Evolutionary conservation across 768 basidiomycete genomes (phyloP), one percentile per base, ranked within the genome.

Genomic region (Favolaschia claudopus): DNA sequence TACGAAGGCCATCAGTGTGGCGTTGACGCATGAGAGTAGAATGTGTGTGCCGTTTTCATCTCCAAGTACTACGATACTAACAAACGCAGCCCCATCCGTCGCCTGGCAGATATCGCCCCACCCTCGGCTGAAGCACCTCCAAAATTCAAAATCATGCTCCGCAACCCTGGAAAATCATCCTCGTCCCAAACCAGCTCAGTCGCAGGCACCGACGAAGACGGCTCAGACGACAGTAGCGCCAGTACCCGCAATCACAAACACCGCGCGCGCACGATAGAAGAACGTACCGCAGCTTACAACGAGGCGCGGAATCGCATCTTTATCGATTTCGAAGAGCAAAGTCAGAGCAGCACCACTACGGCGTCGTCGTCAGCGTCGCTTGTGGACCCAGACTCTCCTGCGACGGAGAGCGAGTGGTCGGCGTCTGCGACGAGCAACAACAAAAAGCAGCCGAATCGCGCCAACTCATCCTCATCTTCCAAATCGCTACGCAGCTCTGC

Each of bases 111-210:
- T 45, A 84, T 95, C 22, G 90, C 93, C 8, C 93, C 93, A 22
- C 79, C 85, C 5, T 92, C 93, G 69, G 79, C 84, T 17, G 74
- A 86, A 5, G 70, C 86, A 0, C 88, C 88, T 29, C 91, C 89
- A n/a, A 83, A 92, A 19, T 89, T 95, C 68, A 90, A 93, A 82
- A 95, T 95, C 67, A 95, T 95, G 92, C 86, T 88, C 39, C 84
- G 93, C 51, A 84, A 81, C 50, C 77, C 89, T n/a, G n/a, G n/a
- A n/a, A n/a, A n/a, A n/a, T n/a, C n/a, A n/a, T n/a, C n/a, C 4
- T 82, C 83, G 58, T 92, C 91, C n/a, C 89, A 88, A 63, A 79
- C 89, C 8, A 86, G 86, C 32, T 92, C 91, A 2, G 84, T 89
- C 2, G 79, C 83, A 0, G 89, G 88, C 5, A 92, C 92, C 67